Conservation (phyloP, 768 basidiomycete genomes). For the Jaapia argillacea region DNA sequence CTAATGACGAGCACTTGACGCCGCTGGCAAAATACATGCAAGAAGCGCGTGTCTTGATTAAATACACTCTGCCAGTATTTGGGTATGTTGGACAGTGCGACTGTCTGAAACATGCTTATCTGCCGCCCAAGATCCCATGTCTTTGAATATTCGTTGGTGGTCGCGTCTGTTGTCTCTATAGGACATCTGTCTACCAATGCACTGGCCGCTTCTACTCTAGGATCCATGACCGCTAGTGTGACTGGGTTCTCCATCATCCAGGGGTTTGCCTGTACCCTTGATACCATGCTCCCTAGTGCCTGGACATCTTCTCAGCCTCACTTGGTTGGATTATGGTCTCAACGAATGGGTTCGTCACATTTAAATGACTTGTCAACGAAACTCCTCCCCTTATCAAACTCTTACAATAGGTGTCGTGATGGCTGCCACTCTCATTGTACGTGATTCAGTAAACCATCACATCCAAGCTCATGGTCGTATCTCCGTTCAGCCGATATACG, state of each 20-base stretch:
- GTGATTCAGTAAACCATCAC: constrained; percentile 17
- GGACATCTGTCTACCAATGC: constrained; percentile 88
- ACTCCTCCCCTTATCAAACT: not conserved
- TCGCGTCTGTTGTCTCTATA: constrained; percentile 77
- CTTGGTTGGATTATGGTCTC: constrained; percentile 84
- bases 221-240: constrained; percentile 38
- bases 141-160: constrained; percentile 78
- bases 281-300: constrained; percentile 88
- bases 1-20: not conserved
- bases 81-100: too few relatives aligned
- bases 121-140: constrained; percentile 60
- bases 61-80: constrained; percentile 65
- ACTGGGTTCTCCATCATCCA: constrained; percentile 75
- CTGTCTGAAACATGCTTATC: too few relatives aligned
- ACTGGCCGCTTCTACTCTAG: constrained; percentile 59
- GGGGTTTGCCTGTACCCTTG: constrained; percentile 77
- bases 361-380: not conserved
- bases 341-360: constrained; percentile 63
- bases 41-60: constrained; percentile 46
- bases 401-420: constrained; percentile 48
- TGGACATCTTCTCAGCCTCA: constrained; percentile 86
- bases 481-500: constrained; percentile 37
- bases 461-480: not conserved
- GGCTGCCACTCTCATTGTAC: constrained; percentile 46
- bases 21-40: constrained; percentile 29